Evolutionary conservation across 73 alveolate species (phyloP).

Genomic region (Halteria grandinella): DNA sequence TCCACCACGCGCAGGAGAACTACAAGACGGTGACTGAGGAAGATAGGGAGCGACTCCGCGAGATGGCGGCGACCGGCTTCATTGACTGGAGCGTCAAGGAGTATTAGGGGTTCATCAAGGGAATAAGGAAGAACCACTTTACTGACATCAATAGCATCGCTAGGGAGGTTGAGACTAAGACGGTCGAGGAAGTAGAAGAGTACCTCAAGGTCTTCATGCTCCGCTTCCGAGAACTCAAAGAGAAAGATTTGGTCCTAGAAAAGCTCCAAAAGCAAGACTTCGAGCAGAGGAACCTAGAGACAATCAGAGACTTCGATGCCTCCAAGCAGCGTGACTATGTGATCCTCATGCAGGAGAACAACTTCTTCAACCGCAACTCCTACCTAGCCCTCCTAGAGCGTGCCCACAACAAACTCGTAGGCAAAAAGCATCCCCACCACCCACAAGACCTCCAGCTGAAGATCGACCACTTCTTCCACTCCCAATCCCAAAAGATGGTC

Average conservation of each 20-base stretch:
- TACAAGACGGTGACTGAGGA: conserved; percentile 19
- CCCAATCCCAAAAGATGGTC: conserved; percentile 18
- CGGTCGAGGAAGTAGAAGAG: conserved; percentile 34
- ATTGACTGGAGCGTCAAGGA: conserved; percentile 16
- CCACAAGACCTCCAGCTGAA: conserved; percentile 12
- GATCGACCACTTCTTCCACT: conserved; percentile 51
- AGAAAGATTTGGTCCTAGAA: conserved; percentile 18
- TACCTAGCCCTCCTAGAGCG: conserved; percentile 30
- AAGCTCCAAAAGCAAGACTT: background rate
- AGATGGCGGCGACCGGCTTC: conserved; percentile 20
- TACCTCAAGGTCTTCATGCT: conserved; percentile 32
- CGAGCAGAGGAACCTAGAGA: conserved; percentile 18
- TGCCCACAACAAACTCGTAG: conserved; percentile 36
- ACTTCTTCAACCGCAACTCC: conserved; percentile 13
- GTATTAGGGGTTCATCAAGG: conserved; percentile 19
- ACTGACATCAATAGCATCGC: conserved; percentile 15
- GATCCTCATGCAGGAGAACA: conserved; percentile 34
- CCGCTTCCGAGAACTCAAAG: conserved; percentile 36
- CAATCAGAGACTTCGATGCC: conserved; percentile 30
- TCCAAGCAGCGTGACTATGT: conserved; percentile 9
- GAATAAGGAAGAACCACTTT: conserved; percentile 6
- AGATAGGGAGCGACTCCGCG: background rate
- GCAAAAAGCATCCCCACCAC: background rate
- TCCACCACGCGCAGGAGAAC: background rate
- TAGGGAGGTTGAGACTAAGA: conserved; percentile 13